Base-by-base conservation (phyloP, 495 filamentous ascomycete species). In the Friedmanniomyces endolithicus region DNA sequence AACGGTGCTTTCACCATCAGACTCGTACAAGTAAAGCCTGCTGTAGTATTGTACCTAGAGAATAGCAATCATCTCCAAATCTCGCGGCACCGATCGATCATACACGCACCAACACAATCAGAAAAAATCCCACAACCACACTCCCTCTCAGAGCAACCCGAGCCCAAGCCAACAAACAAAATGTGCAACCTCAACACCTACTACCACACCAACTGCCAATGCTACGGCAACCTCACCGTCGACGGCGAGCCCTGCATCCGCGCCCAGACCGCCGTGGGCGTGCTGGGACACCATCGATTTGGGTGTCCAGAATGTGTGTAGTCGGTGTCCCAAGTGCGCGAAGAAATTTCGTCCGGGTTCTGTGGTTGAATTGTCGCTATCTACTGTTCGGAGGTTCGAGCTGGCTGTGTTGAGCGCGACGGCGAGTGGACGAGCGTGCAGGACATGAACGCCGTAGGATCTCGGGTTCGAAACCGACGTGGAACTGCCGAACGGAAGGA, bases 211-310 rank as follows among this genome's bases (percentile, higher is more conserved):
- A 20, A 11, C 2, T 50, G 48, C 33, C 17, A 12, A 2, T 27
- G 25, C 48, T 50, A 50, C 48, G 29, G 48, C 29, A 2, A 2
- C 12, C 48, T 24, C 17, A 6, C 12, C 3, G 34, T 50, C 25
- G n/a, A 33, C 7, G 48, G 48, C 48, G 48, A 50, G 48, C 48
- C 24, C 8, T 50, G 48, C 33, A 50, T 50, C 19, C 25, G 48
- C n/a, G 48, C 48, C 17, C 16, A 20, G 6, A 50, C 27, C 29
- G 19, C 19, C 6, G 6, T 11, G 12, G 48, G 48, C 19, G 6
- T 50, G 48, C 33, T 29, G 27, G 23, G 48, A 50, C 29, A 50
- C 48, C 11, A 17, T 34, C 25, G 48, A 50, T 17, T 23, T 50
- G 14, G 48, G 48, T 24, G 25, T 50, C 12, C 19, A 16, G 29